These are phyloP conservation scores for Amanita pallidorosea DNA, from an alignment of 768 basidiomycete species.

Conservation along the genomic window DNA sequence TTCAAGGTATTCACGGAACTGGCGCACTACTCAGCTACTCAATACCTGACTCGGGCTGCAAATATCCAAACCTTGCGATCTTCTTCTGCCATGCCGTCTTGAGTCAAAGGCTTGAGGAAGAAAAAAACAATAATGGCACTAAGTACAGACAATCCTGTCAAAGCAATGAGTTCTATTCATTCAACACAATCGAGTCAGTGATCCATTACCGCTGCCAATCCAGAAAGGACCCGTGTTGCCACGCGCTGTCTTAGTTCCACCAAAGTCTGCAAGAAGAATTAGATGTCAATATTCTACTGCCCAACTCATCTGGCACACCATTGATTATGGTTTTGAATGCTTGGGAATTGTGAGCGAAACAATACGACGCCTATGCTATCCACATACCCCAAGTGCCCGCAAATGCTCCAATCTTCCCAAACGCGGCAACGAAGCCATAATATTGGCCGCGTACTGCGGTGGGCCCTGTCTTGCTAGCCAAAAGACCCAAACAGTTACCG, in stretches of 20 bases:
- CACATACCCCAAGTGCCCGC: slow-evolving; percentile 68
- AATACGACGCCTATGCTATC: not conserved
- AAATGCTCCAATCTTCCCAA: slow-evolving; percentile 81
- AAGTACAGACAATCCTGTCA: slow-evolving; percentile 55
- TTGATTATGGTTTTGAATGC: slow-evolving; percentile 60
- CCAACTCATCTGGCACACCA: slow-evolving; percentile 24
- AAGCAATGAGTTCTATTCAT: slow-evolving; percentile 2
- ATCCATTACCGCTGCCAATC: slow-evolving; percentile 56
- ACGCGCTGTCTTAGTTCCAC: slow-evolving; percentile 34
- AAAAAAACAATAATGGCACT: slow-evolving; percentile 66
- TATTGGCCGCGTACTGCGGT: slow-evolving; percentile 81
- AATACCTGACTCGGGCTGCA: not conserved
- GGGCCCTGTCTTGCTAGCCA: slow-evolving; percentile 78
- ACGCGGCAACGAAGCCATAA: slow-evolving; percentile 78
- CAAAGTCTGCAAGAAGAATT: slow-evolving; percentile 38
- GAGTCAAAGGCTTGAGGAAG: slow-evolving; percentile 62
- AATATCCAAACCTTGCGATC: slow-evolving; percentile 43
- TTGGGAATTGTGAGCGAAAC: slow-evolving; percentile 13
- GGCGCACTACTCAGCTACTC: slow-evolving; percentile 3
- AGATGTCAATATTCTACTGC: not conserved
- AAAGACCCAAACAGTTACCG: slow-evolving; percentile 77
- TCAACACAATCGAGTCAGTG: not conserved
- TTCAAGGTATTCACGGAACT: slow-evolving; percentile 81
- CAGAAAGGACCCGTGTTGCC: slow-evolving; percentile 85
- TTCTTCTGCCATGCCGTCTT: slow-evolving; percentile 74